phyloP scores from a whole-genome alignment of 2,329 filamentous ascomycete genomes.

The Botrytis porri region DNA sequence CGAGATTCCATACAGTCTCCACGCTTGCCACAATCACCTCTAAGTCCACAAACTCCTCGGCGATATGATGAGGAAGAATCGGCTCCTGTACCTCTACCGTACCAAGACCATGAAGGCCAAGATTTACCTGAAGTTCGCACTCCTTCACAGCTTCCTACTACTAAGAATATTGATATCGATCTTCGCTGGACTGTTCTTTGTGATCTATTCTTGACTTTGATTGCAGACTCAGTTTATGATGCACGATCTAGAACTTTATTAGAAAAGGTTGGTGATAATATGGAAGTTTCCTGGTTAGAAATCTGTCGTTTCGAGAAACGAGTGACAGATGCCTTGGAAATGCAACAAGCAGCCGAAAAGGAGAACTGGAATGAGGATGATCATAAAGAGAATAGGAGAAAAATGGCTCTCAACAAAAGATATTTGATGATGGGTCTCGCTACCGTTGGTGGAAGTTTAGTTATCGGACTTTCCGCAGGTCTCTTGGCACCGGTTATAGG shows the following conservation, averaged over 20 bases:
- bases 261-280: slow-evolving; percentile 74
- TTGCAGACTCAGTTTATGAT: slow-evolving; percentile 94
- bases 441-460: slow-evolving; percentile 89
- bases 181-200: slow-evolving; percentile 95
- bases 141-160: slow-evolving; percentile 77
- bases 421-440: slow-evolving; percentile 96
- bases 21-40: slow-evolving; percentile 16
- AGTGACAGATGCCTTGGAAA: slow-evolving; percentile 93
- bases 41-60: slow-evolving; percentile 17
- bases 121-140: slow-evolving; percentile 77
- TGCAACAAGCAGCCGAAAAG: slow-evolving; percentile 91
- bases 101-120: slow-evolving; percentile 61
- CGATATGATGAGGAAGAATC: slow-evolving; percentile 44
- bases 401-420: slow-evolving; percentile 74
- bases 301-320: slow-evolving; percentile 97
- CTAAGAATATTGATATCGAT: slow-evolving; percentile 88
- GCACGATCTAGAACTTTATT: slow-evolving; percentile 79
- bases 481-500: slow-evolving; percentile 91
- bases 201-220: slow-evolving; percentile 91
- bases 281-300: slow-evolving; percentile 85
- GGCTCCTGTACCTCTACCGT: slow-evolving; percentile 55
- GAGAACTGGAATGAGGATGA: slow-evolving; percentile 98
- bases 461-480: slow-evolving; percentile 92
- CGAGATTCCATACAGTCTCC: slow-evolving; percentile 26
- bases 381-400: slow-evolving; percentile 82